Percentiles rank a stretch among this genome's conserved stretches.
Evolutionary conservation across 1,139 yeast genomes (phyloP).

Genomic region (Debaryomyces robertsiae): DNA sequence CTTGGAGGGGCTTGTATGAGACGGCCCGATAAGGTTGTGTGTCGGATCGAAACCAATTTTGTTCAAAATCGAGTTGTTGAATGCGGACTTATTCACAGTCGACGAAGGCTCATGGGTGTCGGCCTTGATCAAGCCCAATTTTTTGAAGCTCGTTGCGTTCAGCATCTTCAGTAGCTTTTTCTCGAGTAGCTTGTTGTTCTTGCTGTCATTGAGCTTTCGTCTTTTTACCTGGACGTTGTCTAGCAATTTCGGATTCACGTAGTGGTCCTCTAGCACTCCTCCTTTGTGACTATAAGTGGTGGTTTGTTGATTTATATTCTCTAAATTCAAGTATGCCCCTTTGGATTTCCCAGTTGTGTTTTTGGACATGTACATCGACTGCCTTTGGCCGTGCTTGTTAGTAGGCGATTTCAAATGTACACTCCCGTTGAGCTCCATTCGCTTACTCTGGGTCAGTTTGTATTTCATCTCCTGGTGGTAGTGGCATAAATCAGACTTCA

Average conservation of each 20-base stretch:
- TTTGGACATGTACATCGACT: conserved; percentile 23
- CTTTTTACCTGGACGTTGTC: conserved; percentile 37
- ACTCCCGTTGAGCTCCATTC: conserved; percentile 77
- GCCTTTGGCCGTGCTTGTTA: conserved; percentile 23
- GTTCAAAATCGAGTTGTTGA: conserved; percentile 24
- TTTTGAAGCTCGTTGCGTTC: conserved; percentile 18
- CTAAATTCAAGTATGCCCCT: conserved; percentile 14
- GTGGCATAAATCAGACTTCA: conserved; percentile 60
- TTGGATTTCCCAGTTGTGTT: conserved; percentile 16
- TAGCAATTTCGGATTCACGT: conserved; percentile 48
- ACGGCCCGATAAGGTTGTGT: conserved; percentile 9
- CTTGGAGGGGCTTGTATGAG: conserved; percentile 17
- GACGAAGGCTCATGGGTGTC: conserved; percentile 20
- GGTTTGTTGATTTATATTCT: conserved; percentile 31
- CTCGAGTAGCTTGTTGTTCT: conserved; percentile 38
- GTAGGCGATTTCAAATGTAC: conserved; percentile 45
- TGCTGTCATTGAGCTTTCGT: conserved; percentile 34
- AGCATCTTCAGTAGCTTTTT: conserved; percentile 27
- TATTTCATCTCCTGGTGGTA: conserved; percentile 68
- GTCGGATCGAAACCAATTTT: conserved; percentile 59
- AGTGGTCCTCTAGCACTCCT: conserved; percentile 27
- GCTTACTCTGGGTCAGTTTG: conserved; percentile 52
- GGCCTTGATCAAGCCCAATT: conserved; percentile 25
- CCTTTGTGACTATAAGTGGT: conserved; percentile 18
- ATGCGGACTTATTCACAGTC: conserved; percentile 22